These are phyloP conservation scores for Colletotrichum australisinense DNA, from an alignment of 2,329 filamentous ascomycete genomes.

Conservation along the genomic window DNA sequence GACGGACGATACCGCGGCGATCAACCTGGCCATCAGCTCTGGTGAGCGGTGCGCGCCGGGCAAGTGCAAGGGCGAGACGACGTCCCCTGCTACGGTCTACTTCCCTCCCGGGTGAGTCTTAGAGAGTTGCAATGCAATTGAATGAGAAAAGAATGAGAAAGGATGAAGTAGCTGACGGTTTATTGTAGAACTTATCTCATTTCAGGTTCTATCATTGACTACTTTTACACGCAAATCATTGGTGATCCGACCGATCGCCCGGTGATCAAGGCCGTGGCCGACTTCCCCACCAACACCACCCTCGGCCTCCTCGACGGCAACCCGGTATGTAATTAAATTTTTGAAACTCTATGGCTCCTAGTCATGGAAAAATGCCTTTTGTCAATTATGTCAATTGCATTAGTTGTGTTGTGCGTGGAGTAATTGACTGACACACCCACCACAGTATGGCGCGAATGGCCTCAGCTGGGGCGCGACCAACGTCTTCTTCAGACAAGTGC, in stretches of 20 bases:
- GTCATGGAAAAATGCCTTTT: background rate
- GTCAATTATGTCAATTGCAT: background rate
- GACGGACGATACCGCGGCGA: conserved; percentile 50
- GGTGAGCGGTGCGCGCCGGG: conserved; percentile 56
- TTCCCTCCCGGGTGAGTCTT: conserved; percentile 48
- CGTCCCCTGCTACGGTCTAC: conserved; percentile 51
- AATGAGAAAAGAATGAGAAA: background rate
- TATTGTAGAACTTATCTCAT: conserved; percentile 72
- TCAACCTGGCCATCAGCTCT: conserved; percentile 47
- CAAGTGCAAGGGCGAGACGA: conserved; percentile 48
- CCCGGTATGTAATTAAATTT: background rate
- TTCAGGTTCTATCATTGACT: conserved; percentile 76
- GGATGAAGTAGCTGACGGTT: background rate
- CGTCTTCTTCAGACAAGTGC: conserved; percentile 68
- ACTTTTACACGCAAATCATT: conserved; percentile 84
- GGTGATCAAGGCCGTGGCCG: conserved; percentile 62
- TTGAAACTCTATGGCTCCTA: fast-evolving
- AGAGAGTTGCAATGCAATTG: background rate
- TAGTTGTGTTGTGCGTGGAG: background rate
- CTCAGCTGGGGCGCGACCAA: conserved; percentile 67
- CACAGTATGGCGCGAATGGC: conserved; percentile 51
- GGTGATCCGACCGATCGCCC: conserved; percentile 73
- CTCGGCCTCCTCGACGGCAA: conserved; percentile 62
- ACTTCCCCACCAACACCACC: conserved; percentile 53
- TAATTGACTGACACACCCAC: background rate